A percentile compares a stretch with the other conserved stretches of the same genome.
These are phyloP conservation scores for Mycena chlorophos DNA, from an alignment of 768 basidiomycete species.

Conservation along the genomic window DNA sequence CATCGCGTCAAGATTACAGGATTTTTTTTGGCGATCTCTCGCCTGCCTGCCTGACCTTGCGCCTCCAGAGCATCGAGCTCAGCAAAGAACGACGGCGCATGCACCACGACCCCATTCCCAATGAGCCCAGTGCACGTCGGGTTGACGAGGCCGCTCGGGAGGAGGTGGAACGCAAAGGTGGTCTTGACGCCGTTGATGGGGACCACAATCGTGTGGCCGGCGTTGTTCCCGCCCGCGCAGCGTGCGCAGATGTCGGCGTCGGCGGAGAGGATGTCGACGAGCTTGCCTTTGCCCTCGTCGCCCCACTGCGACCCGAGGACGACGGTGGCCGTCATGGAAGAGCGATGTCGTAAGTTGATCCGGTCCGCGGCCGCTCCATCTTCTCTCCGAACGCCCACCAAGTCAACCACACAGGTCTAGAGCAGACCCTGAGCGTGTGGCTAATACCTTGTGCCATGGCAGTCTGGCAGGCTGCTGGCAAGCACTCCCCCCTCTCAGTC, in stretches of 20 bases:
- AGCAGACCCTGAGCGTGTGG: too few relatives aligned
- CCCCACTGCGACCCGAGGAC: slow-evolving; percentile 92
- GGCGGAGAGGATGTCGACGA: slow-evolving; percentile 93
- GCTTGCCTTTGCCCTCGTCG: slow-evolving; percentile 92
- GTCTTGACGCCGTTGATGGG: slow-evolving; percentile 70
- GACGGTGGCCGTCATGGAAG: slow-evolving; percentile 51
- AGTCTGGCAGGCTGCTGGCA: too few relatives aligned
- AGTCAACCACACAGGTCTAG: too few relatives aligned
- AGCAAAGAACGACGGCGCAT: slow-evolving; percentile 90
- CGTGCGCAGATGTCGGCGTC: slow-evolving; percentile 91
- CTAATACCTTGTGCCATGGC: too few relatives aligned
- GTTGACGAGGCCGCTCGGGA: slow-evolving; percentile 95
- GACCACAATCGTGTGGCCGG: slow-evolving; percentile 96
- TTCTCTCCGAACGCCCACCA: too few relatives aligned
- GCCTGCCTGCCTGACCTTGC: slow-evolving; percentile 61
- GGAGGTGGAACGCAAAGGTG: slow-evolving; percentile 92
- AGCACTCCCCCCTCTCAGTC: too few relatives aligned
- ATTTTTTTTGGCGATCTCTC: neutral
- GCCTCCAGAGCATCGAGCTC: slow-evolving; percentile 85
- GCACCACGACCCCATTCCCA: slow-evolving; percentile 94
- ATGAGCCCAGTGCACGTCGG: slow-evolving; percentile 83
- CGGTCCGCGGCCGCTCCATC: neutral
- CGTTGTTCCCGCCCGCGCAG: slow-evolving; percentile 98
- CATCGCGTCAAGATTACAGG: neutral
- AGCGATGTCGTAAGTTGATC: neutral